Conservation (phyloP, 148 eudicot species). For the Rhododendron mucronatum region DNA sequence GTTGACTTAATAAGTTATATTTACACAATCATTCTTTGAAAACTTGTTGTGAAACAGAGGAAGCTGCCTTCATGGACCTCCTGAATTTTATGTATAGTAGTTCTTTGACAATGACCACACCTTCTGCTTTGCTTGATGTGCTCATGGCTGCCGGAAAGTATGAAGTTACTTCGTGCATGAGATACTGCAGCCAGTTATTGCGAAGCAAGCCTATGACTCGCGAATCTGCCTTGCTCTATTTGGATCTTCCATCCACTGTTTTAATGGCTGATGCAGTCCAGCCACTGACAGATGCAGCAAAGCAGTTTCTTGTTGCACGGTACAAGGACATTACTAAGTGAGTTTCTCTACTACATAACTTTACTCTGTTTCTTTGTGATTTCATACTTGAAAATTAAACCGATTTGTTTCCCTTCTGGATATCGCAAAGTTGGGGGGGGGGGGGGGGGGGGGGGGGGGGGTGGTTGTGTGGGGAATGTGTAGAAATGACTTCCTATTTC, state of each 20-base stretch:
- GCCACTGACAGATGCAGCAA: constrained; percentile 65
- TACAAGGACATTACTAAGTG: constrained; percentile 66
- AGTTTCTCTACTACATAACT: constrained; percentile 14
- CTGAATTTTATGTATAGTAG: constrained; percentile 70
- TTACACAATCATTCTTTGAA: neutral
- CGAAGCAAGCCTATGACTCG: constrained; percentile 54
- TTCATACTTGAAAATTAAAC: neutral
- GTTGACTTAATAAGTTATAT: neutral
- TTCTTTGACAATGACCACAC: constrained; percentile 34
- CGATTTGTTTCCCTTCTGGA: neutral
- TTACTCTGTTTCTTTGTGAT: neutral
- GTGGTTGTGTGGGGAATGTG: neutral
- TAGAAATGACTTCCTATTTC: neutral
- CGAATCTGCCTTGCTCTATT: constrained; percentile 70
- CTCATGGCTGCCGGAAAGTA: constrained; percentile 83
- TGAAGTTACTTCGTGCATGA: constrained; percentile 81
- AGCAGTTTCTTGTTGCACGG: constrained; percentile 49
- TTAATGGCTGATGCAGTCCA: constrained; percentile 64
- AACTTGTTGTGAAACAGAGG: constrained; percentile 49
- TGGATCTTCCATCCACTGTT: constrained; percentile 63
- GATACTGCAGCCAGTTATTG: constrained; percentile 56
- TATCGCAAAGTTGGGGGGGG: neutral
- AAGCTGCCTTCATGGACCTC: constrained; percentile 80
- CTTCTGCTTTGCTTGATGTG: constrained; percentile 66
- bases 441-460: too few species aligned